A percentile compares a stretch with the other conserved stretches of the same genome.
phyloP scores from a whole-genome alignment of 2,329 filamentous ascomycete species.

The Magnaporthales sp. region DNA sequence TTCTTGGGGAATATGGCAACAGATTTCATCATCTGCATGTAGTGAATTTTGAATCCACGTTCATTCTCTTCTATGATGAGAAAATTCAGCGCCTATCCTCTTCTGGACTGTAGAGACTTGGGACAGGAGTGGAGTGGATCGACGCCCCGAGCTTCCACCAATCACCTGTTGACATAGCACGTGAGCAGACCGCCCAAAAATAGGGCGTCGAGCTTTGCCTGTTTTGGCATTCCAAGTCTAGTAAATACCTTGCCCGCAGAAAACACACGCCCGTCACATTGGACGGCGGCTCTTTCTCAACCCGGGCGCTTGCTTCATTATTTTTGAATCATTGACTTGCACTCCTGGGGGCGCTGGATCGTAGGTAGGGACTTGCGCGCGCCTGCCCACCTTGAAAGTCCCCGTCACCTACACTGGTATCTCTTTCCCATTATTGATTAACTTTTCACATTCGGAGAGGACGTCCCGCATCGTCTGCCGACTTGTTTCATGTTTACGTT shows the following conservation, averaged over 20 bases:
- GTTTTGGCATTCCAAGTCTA: background rate
- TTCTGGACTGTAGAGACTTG: too few relatives aligned
- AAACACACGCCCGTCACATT: background rate
- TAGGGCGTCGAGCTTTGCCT: background rate
- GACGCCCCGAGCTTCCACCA: background rate
- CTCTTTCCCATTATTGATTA: background rate
- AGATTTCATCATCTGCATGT: background rate
- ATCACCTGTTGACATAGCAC: background rate
- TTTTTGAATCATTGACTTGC: background rate
- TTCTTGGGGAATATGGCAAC: background rate
- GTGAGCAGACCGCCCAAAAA: background rate
- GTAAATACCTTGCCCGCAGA: background rate
- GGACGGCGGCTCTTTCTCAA: background rate
- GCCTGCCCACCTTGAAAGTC: background rate
- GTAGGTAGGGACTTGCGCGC: background rate
- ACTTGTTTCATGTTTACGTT: background rate
- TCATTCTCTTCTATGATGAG: too few relatives aligned
- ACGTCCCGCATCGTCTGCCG: background rate
- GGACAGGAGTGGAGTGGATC: too few relatives aligned
- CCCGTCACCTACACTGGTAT: background rate
- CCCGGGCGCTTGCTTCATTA: background rate
- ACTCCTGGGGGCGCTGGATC: background rate
- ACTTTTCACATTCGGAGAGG: background rate
- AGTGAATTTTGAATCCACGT: background rate
- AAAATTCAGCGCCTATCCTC: too few relatives aligned